Conservation (phyloP, 129 eudicot genomes). For the Lonicera japonica region DNA sequence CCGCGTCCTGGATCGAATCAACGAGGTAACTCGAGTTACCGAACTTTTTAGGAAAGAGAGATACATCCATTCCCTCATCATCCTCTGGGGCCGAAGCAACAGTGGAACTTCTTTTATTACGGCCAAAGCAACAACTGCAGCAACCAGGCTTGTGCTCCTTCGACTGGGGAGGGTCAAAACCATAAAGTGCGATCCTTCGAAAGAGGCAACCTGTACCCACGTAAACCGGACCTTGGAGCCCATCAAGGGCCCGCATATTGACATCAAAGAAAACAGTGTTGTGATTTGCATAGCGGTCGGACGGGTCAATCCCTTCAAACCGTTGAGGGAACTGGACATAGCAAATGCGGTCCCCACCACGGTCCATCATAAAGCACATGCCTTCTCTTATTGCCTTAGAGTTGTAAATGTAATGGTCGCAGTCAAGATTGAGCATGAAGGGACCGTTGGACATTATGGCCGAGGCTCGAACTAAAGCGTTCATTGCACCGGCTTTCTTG, state of each 20-base stretch:
- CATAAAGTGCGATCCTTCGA: conserved; percentile 46
- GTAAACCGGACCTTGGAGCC: conserved; percentile 56
- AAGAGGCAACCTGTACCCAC: conserved; percentile 55
- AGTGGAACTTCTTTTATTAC: conserved; percentile 26
- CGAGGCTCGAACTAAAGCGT: conserved; percentile 63
- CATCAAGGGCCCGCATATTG: conserved; percentile 60
- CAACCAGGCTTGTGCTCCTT: conserved; percentile 42
- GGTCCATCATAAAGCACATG: conserved; percentile 63
- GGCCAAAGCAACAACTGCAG: conserved; percentile 39
- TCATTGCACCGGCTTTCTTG: conserved; percentile 80
- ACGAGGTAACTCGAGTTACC: conserved; percentile 50
- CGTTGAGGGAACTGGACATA: conserved; percentile 50
- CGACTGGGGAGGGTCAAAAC: conserved; percentile 53
- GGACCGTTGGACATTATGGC: conserved; percentile 72
- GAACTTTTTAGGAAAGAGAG: conserved; percentile 36
- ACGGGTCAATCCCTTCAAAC: conserved; percentile 57
- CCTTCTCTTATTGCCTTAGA: conserved; percentile 54
- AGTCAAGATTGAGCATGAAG: conserved; percentile 59
- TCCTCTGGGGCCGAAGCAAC: conserved; percentile 40
- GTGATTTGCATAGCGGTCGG: conserved; percentile 57
- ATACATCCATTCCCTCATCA: conserved; percentile 34
- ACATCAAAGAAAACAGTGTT: conserved; percentile 59
- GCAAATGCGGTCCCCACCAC: conserved; percentile 55
- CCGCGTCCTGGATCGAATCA: conserved; percentile 58
- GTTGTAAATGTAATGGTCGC: conserved; percentile 55